Base-by-base conservation (phyloP, 73 alveolate genomes). In the Paramecium sexaurelia region DNA sequence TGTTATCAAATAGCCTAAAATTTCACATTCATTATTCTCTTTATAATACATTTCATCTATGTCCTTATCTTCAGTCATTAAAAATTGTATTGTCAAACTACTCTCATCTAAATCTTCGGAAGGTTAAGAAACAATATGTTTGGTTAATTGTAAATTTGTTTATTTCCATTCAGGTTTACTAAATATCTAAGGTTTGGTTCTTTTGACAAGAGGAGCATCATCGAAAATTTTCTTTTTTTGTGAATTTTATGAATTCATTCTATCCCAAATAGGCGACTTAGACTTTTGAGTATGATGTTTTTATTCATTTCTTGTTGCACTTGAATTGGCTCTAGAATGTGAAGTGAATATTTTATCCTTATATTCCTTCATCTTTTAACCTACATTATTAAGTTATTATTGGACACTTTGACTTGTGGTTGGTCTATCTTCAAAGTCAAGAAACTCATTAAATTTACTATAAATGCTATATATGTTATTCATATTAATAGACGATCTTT, bases 401-500 rank as follows among this genome's bases (percentile, higher is more conserved):
- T 26, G 37, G 1, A 66, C 3, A 66, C 24, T 66, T 0, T 32
- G 7, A 3, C n/a, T 61, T 61, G 17, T 24, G 24, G 9, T 61
- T 24, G 45, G 24, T 19, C 56, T 39, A 29, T 33, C 57, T 35
- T 45, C 37, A 40, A 13, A 27, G 15, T 22, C 55, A 19, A 41
- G 90, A 78, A 41, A 78, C 15, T 78, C 47, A 41, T 32, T 29
- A 27, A 78, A 78, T 45, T 78, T 41, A 41, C 33, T 78, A 41
- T 78, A 87, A 39, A 20, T 39, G 27, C 61, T 32, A 87, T 66
- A 87, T 40, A 88, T 68, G 17, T 66, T 87, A 22, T 15, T 61
- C 87, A 61, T 20, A 92, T 39, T 43, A 56, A 55, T 75, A 94
- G 67, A 67, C 97, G 73, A 66, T 94, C 92, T 55, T 69, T 85